Percentiles rank a stretch among this genome's conserved stretches.
Conservation (phyloP, 2,329 filamentous ascomycete species). For the Neofusicoccum kwambonambiense region DNA sequence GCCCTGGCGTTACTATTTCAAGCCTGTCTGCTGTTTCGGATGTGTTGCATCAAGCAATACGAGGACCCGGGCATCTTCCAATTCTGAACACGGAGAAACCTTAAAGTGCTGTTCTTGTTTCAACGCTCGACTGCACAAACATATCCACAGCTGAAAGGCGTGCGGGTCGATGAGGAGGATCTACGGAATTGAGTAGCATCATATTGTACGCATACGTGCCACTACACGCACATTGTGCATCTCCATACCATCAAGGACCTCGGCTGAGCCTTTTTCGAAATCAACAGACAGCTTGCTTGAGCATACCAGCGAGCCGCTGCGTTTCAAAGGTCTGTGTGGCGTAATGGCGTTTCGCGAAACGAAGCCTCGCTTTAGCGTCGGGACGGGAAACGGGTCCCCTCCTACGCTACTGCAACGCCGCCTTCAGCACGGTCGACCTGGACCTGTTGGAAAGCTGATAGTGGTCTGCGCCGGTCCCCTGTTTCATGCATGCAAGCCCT, state of each 20-base stretch:
- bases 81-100: not conserved
- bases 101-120: no score
- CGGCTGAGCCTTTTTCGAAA: no score
- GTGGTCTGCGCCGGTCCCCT: not conserved
- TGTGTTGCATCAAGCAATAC: not conserved
- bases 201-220: no score
- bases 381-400: not conserved
- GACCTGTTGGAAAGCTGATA: not conserved
- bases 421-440: not conserved
- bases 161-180: no score
- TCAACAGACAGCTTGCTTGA: not conserved
- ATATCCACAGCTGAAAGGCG: no score
- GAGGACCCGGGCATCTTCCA: not conserved
- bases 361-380: not conserved
- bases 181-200: no score
- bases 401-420: not conserved
- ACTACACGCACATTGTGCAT: not conserved
- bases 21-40: not conserved
- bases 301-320: not conserved
- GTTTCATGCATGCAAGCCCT: not conserved
- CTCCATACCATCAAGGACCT: not conserved
- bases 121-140: no score
- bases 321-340: not conserved
- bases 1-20: slow-evolving; percentile 24
- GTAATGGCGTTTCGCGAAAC: not conserved